Conservation (phyloP, 768 basidiomycete genomes). For the Trametes meyenii region DNA sequence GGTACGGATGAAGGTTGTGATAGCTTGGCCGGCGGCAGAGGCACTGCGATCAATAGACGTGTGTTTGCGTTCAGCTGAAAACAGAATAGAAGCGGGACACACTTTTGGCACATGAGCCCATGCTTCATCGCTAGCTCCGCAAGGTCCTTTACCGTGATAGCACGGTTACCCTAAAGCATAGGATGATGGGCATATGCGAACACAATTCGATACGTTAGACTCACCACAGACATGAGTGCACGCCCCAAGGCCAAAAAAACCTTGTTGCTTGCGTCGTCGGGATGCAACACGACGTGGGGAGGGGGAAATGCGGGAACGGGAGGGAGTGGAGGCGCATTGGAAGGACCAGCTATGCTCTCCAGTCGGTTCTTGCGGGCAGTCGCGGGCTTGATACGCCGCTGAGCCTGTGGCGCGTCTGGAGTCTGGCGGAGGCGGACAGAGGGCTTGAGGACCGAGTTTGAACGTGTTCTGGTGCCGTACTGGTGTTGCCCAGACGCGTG, state of each 20-base stretch:
- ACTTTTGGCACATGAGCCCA: slow-evolving; percentile 80
- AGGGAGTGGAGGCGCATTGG: slow-evolving; percentile 6
- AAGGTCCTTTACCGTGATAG: slow-evolving; percentile 86
- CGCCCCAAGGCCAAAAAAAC: slow-evolving; percentile 75
- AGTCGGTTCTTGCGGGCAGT: slow-evolving; percentile 30
- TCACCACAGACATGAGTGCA: slow-evolving; percentile 72
- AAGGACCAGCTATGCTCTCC: slow-evolving; percentile 7
- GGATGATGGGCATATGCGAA: slow-evolving; percentile 27
- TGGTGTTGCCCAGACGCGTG: slow-evolving; percentile 39
- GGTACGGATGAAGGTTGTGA: slow-evolving; percentile 79
- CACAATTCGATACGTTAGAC: slow-evolving; percentile 31
- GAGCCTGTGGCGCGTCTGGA: slow-evolving; percentile 39
- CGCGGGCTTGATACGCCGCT: slow-evolving; percentile 36
- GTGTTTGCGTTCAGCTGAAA: slow-evolving; percentile 1
- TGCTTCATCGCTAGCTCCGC: slow-evolving; percentile 67
- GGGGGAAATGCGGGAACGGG: slow-evolving; percentile 56
- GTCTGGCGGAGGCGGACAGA: slow-evolving; percentile 52
- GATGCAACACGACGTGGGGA: slow-evolving; percentile 65
- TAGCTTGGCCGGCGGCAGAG: slow-evolving; percentile 79
- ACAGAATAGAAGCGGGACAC: slow-evolving; percentile 34
- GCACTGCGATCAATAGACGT: slow-evolving; percentile 45
- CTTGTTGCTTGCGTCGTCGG: slow-evolving; percentile 72
- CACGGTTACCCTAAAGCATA: slow-evolving; percentile 65
- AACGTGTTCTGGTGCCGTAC: slow-evolving; percentile 59
- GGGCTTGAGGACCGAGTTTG: slow-evolving; percentile 55